A percentile compares a stretch with the other conserved stretches of the same genome.
phyloP scores from a whole-genome alignment of 2,329 filamentous ascomycete genomes.

The Arthroderma uncinatum region DNA sequence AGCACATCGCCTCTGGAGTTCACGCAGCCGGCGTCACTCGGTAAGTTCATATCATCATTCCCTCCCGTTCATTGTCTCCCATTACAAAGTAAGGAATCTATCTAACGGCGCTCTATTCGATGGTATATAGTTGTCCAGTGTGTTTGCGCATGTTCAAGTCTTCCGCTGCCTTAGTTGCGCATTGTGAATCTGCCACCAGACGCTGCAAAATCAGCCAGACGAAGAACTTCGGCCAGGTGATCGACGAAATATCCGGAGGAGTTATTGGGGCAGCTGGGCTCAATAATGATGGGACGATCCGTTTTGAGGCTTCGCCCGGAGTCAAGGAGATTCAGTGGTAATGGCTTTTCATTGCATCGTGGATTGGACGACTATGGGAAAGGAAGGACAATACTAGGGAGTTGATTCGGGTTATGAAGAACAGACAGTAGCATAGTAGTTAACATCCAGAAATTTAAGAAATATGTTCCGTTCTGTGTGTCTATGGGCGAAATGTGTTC shows the following conservation, averaged over 20 bases:
- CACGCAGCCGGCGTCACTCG: constrained; percentile 18
- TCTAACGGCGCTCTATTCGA: constrained; percentile 2
- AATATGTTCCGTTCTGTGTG: no score
- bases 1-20: constrained; percentile 23
- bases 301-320: constrained; percentile 22
- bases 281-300: constrained; percentile 26
- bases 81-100: not conserved
- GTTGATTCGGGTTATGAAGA: not conserved
- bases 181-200: constrained; percentile 29
- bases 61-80: not conserved
- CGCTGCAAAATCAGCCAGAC: constrained; percentile 27
- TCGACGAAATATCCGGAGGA: constrained; percentile 31
- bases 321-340: constrained; percentile 12
- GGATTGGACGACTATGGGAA: not conserved
- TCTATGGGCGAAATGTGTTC: no score
- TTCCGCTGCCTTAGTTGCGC: constrained; percentile 29
- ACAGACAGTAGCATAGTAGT: not conserved
- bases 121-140: constrained; percentile 25
- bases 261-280: constrained; percentile 26
- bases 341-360: not conserved
- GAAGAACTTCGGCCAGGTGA: constrained; percentile 23
- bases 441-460: no score
- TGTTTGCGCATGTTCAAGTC: constrained; percentile 32
- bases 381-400: not conserved
- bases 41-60: constrained; percentile 11